Evolutionary conservation across 768 basidiomycete species (phyloP).

Genomic region (Nevesoporus exiguus): DNA sequence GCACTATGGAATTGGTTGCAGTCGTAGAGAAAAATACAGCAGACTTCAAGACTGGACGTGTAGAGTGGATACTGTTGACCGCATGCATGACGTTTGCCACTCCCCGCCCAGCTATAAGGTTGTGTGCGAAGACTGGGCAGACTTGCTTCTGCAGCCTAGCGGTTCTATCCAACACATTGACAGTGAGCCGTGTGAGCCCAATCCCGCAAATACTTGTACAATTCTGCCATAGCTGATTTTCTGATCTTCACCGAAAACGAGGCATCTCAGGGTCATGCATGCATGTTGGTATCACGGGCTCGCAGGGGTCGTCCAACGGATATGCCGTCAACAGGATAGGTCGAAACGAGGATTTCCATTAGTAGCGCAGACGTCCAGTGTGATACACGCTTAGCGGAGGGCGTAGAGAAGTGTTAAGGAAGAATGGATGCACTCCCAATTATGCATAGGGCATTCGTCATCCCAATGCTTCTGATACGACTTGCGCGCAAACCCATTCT

Average conservation of each 20-base stretch:
- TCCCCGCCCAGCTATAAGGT: not conserved
- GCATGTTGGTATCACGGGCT: conserved; percentile 5
- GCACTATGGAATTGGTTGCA: not conserved
- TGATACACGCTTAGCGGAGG: conserved; percentile 14
- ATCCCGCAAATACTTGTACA: not conserved
- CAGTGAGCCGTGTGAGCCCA: not conserved
- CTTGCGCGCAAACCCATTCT: not conserved
- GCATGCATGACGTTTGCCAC: not conserved
- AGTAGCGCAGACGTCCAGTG: conserved; percentile 4
- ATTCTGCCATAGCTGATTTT: not conserved
- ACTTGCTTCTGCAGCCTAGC: not conserved
- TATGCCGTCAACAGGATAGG: conserved; percentile 4
- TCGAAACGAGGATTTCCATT: conserved; percentile 8
- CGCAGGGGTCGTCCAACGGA: conserved; percentile 8
- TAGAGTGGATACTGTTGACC: not conserved
- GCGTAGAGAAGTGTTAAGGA: conserved; percentile 26
- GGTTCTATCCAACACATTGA: not conserved
- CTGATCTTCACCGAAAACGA: not conserved
- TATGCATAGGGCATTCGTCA: conserved; percentile 15
- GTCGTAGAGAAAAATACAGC: not conserved
- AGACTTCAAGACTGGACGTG: not conserved
- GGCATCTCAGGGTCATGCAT: conserved; percentile 3
- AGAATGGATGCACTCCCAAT: conserved; percentile 28
- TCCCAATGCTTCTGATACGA: conserved; percentile 25
- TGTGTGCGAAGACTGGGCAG: not conserved